Evolutionary conservation across 305 asterid genomes (phyloP), one percentile per base, ranked within the genome.

Genomic region (Ilex paraguariensis): DNA sequence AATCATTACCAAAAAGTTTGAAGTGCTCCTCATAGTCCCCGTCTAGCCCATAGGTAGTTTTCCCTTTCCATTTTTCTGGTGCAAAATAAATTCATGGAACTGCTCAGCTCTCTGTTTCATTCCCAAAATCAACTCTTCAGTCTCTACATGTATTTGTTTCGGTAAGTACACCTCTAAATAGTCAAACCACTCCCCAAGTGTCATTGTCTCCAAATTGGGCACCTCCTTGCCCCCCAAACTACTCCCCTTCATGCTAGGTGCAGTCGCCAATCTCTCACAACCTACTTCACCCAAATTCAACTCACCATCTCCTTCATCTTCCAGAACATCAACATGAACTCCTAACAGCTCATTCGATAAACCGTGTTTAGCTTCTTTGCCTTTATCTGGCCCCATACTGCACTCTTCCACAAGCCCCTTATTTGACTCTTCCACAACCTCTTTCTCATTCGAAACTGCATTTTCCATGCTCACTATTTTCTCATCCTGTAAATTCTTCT

Each of bases 161-260:
- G 90, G 87, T 58, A 81, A 73, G 71, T 40, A 51, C 46, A 54
- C 79, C 57, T 82, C 90, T 82, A 88, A 68, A 63, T 60, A 76
- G 16, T 82, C 87, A 39, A 86, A 61, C 92, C 95, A 91, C 55
- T 82, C 90, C 33, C 95, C 87, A 7, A 88, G 63, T 7, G 80
- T 84, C 94, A 84, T 86, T 40, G 70, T 80, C 73, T 83, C 85
- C 70, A 86, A 66, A 74, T 80, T 85, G 9, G 42, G 42, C 42
- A 36, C 42, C 42, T 36, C 42, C 42, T 8, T 8, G 9, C 42
- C 42, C 42, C 42, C 42, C 0, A 36, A 36, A 36, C 42, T 36
- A 36, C 42, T 36, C 42, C 9, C 42, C 28, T 21, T 21, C 48
- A 64, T 56, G 42, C 77, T 82, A 64, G 84, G 74, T 17, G 70